Conservation (phyloP, 768 basidiomycete genomes). For the Cubamyces lactineus region DNA sequence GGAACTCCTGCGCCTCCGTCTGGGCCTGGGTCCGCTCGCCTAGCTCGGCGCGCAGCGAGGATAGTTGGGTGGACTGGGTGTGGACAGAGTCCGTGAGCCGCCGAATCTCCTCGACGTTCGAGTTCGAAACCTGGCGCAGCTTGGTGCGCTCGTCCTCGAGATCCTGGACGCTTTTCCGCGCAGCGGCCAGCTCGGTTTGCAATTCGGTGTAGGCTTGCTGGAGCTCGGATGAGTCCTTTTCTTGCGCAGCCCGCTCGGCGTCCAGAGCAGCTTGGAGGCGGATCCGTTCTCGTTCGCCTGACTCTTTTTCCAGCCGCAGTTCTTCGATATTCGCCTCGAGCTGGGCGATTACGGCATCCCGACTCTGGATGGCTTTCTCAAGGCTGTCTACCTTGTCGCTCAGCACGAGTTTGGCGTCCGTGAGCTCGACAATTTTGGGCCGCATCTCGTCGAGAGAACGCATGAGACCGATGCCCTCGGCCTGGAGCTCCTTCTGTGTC, state of each 20-base stretch:
- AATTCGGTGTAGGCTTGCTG: constrained; percentile 65
- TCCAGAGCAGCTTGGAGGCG: constrained; percentile 30
- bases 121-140: constrained; percentile 57
- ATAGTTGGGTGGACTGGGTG: constrained; percentile 57
- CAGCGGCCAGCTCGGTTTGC: constrained; percentile 61
- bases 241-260: constrained; percentile 16
- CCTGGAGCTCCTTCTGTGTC: constrained; percentile 71
- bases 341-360: constrained; percentile 60
- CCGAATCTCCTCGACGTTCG: constrained; percentile 61
- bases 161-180: constrained; percentile 54
- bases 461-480: constrained; percentile 79
- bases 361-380: constrained; percentile 54
- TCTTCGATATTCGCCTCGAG: constrained; percentile 65
- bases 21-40: constrained; percentile 48
- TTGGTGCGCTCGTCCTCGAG: constrained; percentile 69
- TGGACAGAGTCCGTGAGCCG: constrained; percentile 49
- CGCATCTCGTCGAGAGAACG: constrained; percentile 84
- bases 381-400: constrained; percentile 64
- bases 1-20: constrained; percentile 66
- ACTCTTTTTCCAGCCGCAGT: constrained; percentile 51
- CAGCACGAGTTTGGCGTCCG: constrained; percentile 68
- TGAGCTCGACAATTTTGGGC: constrained; percentile 82
- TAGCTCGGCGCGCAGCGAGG: constrained; percentile 54
- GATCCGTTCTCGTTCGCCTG: constrained; percentile 44
- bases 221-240: constrained; percentile 55